These are phyloP conservation scores for Corymbia citriodora DNA, from an alignment of 441 rosid genomes.

Conservation along the genomic window DNA sequence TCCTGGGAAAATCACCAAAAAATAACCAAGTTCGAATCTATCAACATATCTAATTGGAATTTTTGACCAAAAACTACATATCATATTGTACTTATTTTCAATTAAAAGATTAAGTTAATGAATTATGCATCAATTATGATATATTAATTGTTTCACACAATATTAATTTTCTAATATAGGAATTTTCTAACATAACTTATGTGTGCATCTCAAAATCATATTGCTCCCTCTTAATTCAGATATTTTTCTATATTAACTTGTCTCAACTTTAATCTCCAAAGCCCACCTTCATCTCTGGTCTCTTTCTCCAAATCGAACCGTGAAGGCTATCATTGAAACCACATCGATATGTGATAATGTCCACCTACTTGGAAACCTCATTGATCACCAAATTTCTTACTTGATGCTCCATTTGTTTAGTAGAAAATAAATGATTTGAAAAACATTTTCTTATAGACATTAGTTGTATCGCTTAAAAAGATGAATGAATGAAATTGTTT, in stretches of 20 bases:
- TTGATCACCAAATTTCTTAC: rapidly evolving
- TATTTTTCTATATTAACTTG: rapidly evolving
- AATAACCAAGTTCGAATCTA: too few relatives aligned
- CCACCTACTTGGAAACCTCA: neutral
- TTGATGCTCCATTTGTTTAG: rapidly evolving
- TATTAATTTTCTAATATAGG: rapidly evolving
- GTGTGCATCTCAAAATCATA: neutral
- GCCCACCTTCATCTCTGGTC: rapidly evolving
- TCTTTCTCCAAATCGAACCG: neutral
- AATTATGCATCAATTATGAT: neutral
- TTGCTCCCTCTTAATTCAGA: neutral
- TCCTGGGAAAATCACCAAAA: neutral
- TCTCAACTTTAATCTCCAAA: neutral
- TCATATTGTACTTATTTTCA: neutral
- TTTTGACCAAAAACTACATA: too few relatives aligned
- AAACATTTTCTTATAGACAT: neutral
- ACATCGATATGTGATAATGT: neutral
- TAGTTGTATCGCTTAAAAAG: too few relatives aligned
- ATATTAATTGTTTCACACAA: neutral
- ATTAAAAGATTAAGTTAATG: neutral
- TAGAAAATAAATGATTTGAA: neutral
- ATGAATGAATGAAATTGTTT: neutral
- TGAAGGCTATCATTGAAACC: neutral
- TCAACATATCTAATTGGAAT: too few relatives aligned
- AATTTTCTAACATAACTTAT: neutral